Percentiles rank a stretch among this genome's conserved stretches.
Conservation (phyloP, 805 yeast species). For the Ogataea paradorogensis region DNA sequence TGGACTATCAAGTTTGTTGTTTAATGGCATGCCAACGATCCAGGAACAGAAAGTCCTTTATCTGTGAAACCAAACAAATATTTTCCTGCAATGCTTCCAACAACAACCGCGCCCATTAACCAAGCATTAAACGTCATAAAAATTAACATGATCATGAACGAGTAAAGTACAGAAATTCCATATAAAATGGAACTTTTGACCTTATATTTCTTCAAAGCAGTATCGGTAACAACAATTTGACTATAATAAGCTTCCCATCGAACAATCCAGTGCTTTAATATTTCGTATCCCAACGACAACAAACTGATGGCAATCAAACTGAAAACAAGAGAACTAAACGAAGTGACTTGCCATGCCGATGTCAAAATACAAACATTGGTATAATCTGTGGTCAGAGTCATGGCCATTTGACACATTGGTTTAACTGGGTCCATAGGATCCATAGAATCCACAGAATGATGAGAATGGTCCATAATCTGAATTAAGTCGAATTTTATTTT, state of each 20-base stretch:
- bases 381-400: constrained; percentile 44
- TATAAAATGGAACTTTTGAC: constrained; percentile 34
- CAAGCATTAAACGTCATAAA: constrained; percentile 48
- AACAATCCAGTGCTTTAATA: constrained; percentile 28
- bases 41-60: constrained; percentile 11
- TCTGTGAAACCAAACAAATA: constrained; percentile 27
- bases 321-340: constrained; percentile 32
- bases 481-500: constrained; percentile 9
- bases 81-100: constrained; percentile 41
- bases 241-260: constrained; percentile 23
- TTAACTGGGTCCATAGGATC: constrained; percentile 9
- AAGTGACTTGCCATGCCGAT: constrained; percentile 39
- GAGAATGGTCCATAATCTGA: constrained; percentile 16
- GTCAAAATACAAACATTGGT: constrained; percentile 41
- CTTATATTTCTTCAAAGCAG: constrained; percentile 22
- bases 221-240: constrained; percentile 11
- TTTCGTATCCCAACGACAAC: constrained; percentile 38
- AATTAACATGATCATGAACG: constrained; percentile 45
- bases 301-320: constrained; percentile 33
- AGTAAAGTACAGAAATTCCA: constrained; percentile 41
- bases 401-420: constrained; percentile 35
- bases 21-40: constrained; percentile 30
- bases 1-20: constrained; percentile 39
- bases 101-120: constrained; percentile 42
- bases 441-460: constrained; percentile 19